These are phyloP conservation scores for Cadophora gregata DNA, from an alignment of 2,329 filamentous ascomycete species.

Conservation along the genomic window DNA sequence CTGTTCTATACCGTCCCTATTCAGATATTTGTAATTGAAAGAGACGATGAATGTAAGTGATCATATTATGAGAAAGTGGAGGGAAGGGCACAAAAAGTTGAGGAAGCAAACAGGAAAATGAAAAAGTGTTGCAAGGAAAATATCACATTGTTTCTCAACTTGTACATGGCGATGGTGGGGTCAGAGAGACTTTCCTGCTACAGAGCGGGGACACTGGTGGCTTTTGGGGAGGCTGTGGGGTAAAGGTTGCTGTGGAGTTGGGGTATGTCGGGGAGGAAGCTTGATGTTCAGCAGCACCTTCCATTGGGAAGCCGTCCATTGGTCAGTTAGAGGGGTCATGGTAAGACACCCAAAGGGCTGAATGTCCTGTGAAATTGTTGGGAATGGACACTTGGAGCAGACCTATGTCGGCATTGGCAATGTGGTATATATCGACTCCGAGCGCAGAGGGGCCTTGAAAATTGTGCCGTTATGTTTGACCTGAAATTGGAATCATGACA, in stretches of 20 bases:
- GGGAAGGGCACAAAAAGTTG: no score
- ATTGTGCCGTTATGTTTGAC: background rate
- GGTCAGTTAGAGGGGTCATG: background rate
- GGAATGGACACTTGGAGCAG: background rate
- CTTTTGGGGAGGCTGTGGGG: background rate
- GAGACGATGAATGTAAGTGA: no score
- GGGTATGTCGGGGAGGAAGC: background rate
- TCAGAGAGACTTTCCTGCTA: background rate
- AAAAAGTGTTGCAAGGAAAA: no score
- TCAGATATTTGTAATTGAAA: background rate
- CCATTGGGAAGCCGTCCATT: background rate
- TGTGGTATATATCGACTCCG: background rate
- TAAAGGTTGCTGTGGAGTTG: background rate
- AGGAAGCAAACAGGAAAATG: no score
- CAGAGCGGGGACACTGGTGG: background rate
- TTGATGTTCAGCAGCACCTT: background rate
- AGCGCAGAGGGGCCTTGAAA: background rate
- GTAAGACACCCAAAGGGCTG: background rate
- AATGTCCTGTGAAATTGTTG: background rate
- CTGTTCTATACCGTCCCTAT: background rate
- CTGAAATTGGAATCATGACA: no score
- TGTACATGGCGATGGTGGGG: background rate
- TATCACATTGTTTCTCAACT: no score
- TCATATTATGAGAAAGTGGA: no score
- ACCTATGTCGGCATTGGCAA: background rate